Base-by-base conservation (phyloP, 257 asterid species). In the Scutellaria galericulata region DNA sequence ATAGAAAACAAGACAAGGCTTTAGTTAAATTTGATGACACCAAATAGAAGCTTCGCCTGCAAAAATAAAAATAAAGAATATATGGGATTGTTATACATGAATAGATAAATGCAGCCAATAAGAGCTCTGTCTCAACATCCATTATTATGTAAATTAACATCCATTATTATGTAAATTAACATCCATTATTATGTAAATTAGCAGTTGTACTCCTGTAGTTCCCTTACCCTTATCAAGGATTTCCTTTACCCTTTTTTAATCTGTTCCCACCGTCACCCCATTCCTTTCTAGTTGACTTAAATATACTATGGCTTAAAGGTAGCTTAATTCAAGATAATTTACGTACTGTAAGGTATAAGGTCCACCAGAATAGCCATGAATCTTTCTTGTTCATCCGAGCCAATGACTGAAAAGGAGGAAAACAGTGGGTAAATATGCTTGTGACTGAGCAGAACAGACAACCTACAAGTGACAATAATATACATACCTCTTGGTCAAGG, bases 291-390 rank as follows among this genome's bases (percentile, higher is more conserved):
- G 40, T 37, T 58, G 65, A 65, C 64, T 48, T 68, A 67, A 9
- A 73, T 54, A 62, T 42, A 20, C 53, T 52, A 79, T 47, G 41
- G 50, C 7, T 52, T 8, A 48, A 57, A 47, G 59, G 42, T 44
- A 73, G 50, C 60, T 9, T 10, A 61, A 18, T 47, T 77, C 56
- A 45, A 48, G 45, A 68, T 24, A 59, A 6, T 51, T 61, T 72
- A 74, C 96, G 83, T 85, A 91, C 98, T 35, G 96, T 80, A 68
- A 94, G 84, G 83, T 91, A 94, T 57, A 94, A 79, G 54, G 99
- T 94, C 99, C 99, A 94, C 99, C 99, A 91, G 80, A 94, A 94
- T 41, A 94, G 88, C 99, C 97, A 91, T 63, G 97, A 86, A 79
- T 94, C 99, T 88, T 94, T 91, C 90, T 91, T 90, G 89, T 94